Percentiles rank a stretch among this genome's conserved stretches.
phyloP scores from a whole-genome alignment of 306 rosid genomes.

The Cucurbita pepo region DNA sequence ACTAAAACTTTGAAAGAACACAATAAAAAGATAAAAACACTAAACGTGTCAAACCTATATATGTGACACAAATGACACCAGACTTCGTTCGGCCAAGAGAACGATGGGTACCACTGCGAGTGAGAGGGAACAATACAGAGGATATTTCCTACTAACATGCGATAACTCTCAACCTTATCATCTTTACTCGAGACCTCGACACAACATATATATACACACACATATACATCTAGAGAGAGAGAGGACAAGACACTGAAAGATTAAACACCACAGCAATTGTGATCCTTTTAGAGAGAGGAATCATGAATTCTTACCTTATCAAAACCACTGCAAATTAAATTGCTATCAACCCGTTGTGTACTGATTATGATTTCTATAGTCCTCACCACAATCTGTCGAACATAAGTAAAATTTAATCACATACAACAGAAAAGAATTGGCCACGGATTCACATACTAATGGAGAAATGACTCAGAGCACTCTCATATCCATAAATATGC shows the following conservation, averaged over 20 bases:
- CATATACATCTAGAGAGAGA: not conserved
- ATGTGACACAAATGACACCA: not conserved
- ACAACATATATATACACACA: not conserved
- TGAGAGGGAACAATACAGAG: not conserved
- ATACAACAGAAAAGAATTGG: not conserved
- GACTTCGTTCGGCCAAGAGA: not conserved
- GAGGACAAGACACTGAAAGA: not conserved
- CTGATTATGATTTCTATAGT: slow-evolving; percentile 26
- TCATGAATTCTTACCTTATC: slow-evolving; percentile 22
- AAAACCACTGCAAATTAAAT: slow-evolving; percentile 44
- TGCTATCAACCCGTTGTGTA: slow-evolving; percentile 11
- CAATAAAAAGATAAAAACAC: too few species aligned
- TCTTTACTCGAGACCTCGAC: too few species aligned
- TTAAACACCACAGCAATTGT: not conserved
- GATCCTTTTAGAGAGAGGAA: not conserved
- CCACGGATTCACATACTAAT: not conserved
- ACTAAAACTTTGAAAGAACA: too few species aligned
- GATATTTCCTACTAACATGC: not conserved
- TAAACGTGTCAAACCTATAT: too few species aligned
- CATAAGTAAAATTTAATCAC: not conserved
- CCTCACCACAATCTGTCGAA: slow-evolving; percentile 40
- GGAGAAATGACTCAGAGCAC: not conserved
- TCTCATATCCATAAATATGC: too few species aligned
- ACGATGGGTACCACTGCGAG: not conserved
- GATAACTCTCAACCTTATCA: too few species aligned